These are phyloP conservation scores for Paracamarosporium sp. DNA, from an alignment of 2,329 filamentous ascomycete species.

Conservation along the genomic window DNA sequence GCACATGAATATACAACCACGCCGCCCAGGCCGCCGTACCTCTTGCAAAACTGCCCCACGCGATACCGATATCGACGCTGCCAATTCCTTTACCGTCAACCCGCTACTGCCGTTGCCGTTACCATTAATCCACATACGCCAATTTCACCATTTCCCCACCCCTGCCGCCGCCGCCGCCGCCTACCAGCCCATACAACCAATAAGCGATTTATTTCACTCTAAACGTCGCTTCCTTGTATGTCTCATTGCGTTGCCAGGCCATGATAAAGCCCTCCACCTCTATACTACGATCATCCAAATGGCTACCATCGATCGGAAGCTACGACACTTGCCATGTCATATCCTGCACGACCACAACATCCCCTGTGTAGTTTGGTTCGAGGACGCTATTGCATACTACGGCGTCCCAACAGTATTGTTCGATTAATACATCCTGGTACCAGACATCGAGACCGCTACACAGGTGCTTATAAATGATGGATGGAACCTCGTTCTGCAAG, in stretches of 20 bases:
- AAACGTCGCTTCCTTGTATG: not conserved
- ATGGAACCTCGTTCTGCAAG: slow-evolving; percentile 10
- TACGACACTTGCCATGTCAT: not conserved
- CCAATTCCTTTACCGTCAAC: too few relatives aligned
- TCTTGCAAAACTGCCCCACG: too few relatives aligned
- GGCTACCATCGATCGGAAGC: not conserved
- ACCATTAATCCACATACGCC: too few relatives aligned
- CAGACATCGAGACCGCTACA: slow-evolving; percentile 8
- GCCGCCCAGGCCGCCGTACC: too few relatives aligned
- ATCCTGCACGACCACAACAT: slow-evolving; percentile 4
- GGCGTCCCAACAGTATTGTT: slow-evolving; percentile 13
- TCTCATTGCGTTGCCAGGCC: not conserved
- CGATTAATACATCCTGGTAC: slow-evolving; percentile 11
- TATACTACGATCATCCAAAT: not conserved
- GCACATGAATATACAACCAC: too few relatives aligned
- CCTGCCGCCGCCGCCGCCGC: too few relatives aligned
- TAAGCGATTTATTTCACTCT: not conserved
- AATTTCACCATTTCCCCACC: too few relatives aligned
- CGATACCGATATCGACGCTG: too few relatives aligned
- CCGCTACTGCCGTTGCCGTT: too few relatives aligned
- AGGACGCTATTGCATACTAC: slow-evolving; percentile 13
- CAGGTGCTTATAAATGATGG: slow-evolving; percentile 5
- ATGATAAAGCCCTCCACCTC: not conserved
- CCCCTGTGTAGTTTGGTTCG: slow-evolving; percentile 15
- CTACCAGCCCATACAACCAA: not conserved